A percentile compares a stretch with the other conserved stretches of the same genome.
Evolutionary conservation across 2,329 filamentous ascomycete genomes (phyloP).

Genomic region (Penicillium brevicompactum): DNA sequence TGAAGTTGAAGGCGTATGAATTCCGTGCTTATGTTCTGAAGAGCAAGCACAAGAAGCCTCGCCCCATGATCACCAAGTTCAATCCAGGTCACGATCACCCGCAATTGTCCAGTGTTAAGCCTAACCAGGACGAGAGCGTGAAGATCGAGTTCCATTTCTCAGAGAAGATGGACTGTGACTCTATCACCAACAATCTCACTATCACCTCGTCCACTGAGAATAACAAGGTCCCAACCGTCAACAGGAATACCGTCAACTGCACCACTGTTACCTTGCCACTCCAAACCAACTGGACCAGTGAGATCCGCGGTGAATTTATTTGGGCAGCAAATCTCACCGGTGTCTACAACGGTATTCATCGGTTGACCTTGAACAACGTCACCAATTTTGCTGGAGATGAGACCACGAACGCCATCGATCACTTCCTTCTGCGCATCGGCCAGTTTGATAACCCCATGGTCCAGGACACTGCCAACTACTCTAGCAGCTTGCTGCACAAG

Average conservation of each 20-base stretch:
- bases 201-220: slow-evolving; percentile 57
- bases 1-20: slow-evolving; percentile 59
- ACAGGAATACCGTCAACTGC: slow-evolving; percentile 50
- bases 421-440: slow-evolving; percentile 65
- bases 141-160: slow-evolving; percentile 58
- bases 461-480: slow-evolving; percentile 62
- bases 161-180: slow-evolving; percentile 60
- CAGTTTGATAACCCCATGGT: slow-evolving; percentile 61
- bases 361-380: slow-evolving; percentile 59
- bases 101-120: slow-evolving; percentile 51
- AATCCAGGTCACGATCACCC: slow-evolving; percentile 63
- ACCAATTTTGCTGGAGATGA: slow-evolving; percentile 40
- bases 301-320: slow-evolving; percentile 56
- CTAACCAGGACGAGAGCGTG: slow-evolving; percentile 49
- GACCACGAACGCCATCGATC: slow-evolving; percentile 57
- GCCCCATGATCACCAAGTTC: slow-evolving; percentile 62
- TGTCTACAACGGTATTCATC: slow-evolving; percentile 64
- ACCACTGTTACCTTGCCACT: slow-evolving; percentile 35
- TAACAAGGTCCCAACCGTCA: slow-evolving; percentile 47
- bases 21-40: slow-evolving; percentile 63
- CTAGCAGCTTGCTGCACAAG: slow-evolving; percentile 53
- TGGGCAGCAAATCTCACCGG: slow-evolving; percentile 56
- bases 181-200: slow-evolving; percentile 51
- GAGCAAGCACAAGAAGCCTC: slow-evolving; percentile 50
- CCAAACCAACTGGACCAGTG: slow-evolving; percentile 47